Evolutionary conservation across 2,329 filamentous ascomycete species (phyloP), one percentile per base, ranked within the genome.

Genomic region (Cryphonectria carpinicola): DNA sequence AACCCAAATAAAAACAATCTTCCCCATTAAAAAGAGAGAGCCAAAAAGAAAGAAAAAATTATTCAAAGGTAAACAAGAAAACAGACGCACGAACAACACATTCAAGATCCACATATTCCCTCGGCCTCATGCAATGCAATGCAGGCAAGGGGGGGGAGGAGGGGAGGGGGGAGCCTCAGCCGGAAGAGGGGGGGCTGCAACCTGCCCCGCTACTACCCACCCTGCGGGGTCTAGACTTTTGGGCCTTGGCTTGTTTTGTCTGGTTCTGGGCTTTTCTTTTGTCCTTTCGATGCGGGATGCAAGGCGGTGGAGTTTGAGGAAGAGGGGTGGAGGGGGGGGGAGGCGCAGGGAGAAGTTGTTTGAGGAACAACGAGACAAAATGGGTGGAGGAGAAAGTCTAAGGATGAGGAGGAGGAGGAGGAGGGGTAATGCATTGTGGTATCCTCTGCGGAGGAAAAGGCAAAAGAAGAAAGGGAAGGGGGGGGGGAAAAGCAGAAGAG

Each of bases 61-160:
- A 32, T 32, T 17, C 43, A 11, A 22, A 14, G n/a, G 17, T 32
- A 13, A 68, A 13, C 54, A 37, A 39, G 43, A 52, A 41, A 22
- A 8, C 35, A 25, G 28, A 67, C 32, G 61, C 39, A 60, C 28
- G 56, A 25, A 35, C 54, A 39, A 56, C 58, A 39, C 56, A 56
- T 49, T 35, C 25, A 32, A 58, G 54, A 35, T 41, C 60, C 60
- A 39, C 37, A 62, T 7, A 11, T 39, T 11, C 37, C 37, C 37
- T 39, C 37, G 17, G 35, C 22, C 37, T 58, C 54, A 58, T 58
- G 54, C 54, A 58, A 58, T 58, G 54, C 54, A 32, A 58, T 58
- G 54, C 54, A 58, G 54, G 14, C 54, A 58, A 32, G 52, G 11
- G 52, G n/a, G 25, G 52, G 41, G 10, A n/a, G 13, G 25, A 3